Base-by-base conservation (phyloP, 1,284 basidiomycete species). In the Gomphus bonarii region DNA sequence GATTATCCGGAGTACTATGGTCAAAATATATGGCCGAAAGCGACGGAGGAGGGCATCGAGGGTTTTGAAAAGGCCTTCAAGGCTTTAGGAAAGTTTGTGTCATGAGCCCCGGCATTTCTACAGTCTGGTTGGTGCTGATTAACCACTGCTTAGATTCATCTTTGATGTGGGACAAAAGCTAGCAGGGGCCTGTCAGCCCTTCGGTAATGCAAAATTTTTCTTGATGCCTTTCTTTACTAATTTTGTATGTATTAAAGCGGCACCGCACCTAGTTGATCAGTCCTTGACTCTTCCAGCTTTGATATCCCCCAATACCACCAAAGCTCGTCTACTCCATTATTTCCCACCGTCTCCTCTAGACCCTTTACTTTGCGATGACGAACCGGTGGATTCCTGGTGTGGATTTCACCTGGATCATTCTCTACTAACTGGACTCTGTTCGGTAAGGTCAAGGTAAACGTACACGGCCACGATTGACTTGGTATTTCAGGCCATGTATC, bases 271-370 rank as follows among this genome's bases (percentile, higher is more conserved):
- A 47, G 75, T 74, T 1, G 83, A 87, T 65, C 73, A 78, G 14
- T 80, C 80, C 1, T 64, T 86, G 46, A 84, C 86, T 14, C 72
- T 90, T 25, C 74, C 79, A 1, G 67, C 77, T 31, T 69, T 90
- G 55, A 84, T 92, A 63, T 69, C 73, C 33, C 72, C 75, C 16
- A 81, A 84, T 63, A 88, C 86, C 0, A 82, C 79, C 31, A 92
- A 93, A 70, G 92, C 90, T 8, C 81, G 94, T 40, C 76, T 97
- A 20, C 74, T 97, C 44, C 93, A 97, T 67, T 97, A 97, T 70
- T 97, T 91, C 66, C 88, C 91, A 8, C 80, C 82, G 1, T 69
- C 77, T 40, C 66, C 74, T 2, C 36, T 35, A 49, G 66, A 64
- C 25, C 62, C 67, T 33, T 59, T 65, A n/a, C 67, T 72, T 1